Evolutionary conservation across 345 rosid species (phyloP).

Genomic region (Corchorus olitorius): DNA sequence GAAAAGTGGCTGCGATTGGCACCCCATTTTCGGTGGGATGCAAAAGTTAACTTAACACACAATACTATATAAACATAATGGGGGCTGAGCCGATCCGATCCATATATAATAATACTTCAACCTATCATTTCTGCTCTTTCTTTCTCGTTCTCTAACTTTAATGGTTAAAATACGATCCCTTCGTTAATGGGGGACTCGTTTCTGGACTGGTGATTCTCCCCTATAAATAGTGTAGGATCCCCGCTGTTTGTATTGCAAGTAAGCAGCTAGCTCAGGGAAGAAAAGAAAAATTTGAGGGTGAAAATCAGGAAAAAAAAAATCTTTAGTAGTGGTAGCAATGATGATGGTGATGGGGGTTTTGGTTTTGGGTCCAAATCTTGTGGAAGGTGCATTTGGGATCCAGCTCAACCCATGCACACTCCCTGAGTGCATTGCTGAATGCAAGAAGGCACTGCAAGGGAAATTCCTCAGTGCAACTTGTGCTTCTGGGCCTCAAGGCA

Average conservation of each 20-base stretch:
- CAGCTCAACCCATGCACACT: slow-evolving; percentile 39
- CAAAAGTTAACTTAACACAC: slow-evolving; percentile 15
- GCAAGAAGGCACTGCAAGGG: slow-evolving; percentile 32
- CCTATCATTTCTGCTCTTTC: not conserved
- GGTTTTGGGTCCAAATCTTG: slow-evolving; percentile 16
- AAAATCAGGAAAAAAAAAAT: not conserved
- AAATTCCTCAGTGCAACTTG: slow-evolving; percentile 41
- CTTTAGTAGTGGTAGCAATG: not conserved
- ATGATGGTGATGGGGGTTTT: not conserved
- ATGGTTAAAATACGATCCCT: not conserved
- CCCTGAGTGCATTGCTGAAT: slow-evolving; percentile 33
- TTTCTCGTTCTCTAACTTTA: not conserved
- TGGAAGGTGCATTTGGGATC: slow-evolving; percentile 39
- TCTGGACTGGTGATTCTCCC: not conserved
- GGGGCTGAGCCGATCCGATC: not conserved
- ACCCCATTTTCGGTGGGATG: slow-evolving; percentile 9
- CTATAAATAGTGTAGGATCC: slow-evolving; percentile 24
- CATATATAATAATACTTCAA: not conserved
- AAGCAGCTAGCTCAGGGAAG: too few species aligned
- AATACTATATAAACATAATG: slow-evolving; percentile 10
- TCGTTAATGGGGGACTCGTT: not conserved
- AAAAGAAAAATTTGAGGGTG: not conserved
- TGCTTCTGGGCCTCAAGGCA: slow-evolving; percentile 29
- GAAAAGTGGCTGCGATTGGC: slow-evolving; percentile 1
- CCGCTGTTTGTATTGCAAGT: not conserved